Conservation (phyloP, 2,329 filamentous ascomycete species). For the Monosporascus cannonballus region DNA sequence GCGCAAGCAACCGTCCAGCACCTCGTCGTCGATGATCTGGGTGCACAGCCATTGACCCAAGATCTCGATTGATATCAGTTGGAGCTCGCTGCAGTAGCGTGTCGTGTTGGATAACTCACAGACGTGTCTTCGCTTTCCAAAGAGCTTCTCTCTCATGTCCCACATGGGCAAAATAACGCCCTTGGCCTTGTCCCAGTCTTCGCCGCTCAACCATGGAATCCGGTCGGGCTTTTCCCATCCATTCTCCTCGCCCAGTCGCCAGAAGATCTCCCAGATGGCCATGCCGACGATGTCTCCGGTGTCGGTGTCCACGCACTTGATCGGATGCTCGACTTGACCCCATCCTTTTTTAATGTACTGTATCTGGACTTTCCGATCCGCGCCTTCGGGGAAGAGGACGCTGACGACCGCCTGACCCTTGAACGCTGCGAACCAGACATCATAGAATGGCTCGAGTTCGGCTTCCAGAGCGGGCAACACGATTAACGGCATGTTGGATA, state of each 20-base stretch:
- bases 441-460: constrained; percentile 16
- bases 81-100: background rate
- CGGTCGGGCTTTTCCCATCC: constrained; percentile 15
- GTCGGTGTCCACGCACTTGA: constrained; percentile 19
- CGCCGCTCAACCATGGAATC: constrained; percentile 16
- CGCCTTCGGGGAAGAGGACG: constrained; percentile 10
- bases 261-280: constrained; percentile 22
- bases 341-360: constrained; percentile 5
- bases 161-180: constrained; percentile 13
- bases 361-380: constrained; percentile 10
- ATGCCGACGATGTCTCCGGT: constrained; percentile 19
- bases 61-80: constrained; percentile 11
- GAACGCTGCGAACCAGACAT: constrained; percentile 21
- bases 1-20: constrained; percentile 14
- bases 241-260: constrained; percentile 11
- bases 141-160: constrained; percentile 19
- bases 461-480: constrained; percentile 16
- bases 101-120: constrained; percentile 11
- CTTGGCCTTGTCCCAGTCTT: constrained; percentile 14
- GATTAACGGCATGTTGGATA: constrained; percentile 13
- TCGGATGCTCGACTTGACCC: constrained; percentile 10
- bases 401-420: constrained; percentile 12
- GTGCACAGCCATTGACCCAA: constrained; percentile 18
- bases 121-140: constrained; percentile 16
- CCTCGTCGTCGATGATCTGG: constrained; percentile 17